These are phyloP conservation scores for Hemisphaericaspora xylofermentans DNA, from an alignment of 1,139 yeast species.

Conservation along the genomic window DNA sequence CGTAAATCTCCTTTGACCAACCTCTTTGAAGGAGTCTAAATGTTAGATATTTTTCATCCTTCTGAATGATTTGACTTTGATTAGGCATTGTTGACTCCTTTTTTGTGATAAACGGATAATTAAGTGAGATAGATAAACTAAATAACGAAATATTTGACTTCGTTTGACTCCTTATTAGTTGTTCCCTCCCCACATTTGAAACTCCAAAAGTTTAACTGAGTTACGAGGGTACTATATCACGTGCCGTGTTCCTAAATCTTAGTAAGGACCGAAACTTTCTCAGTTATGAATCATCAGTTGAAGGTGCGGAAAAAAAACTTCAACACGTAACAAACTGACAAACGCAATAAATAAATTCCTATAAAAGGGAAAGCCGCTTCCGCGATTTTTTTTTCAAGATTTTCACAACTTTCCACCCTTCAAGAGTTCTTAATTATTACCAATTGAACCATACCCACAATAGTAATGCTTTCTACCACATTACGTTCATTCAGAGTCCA, in stretches of 20 bases:
- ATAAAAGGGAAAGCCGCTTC: slow-evolving; percentile 1
- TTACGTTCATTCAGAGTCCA: slow-evolving; percentile 24
- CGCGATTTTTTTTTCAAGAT: background rate
- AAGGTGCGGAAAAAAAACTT: background rate
- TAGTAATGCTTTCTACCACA: slow-evolving; percentile 19
- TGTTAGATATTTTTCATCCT: no score
- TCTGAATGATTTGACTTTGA: no score
- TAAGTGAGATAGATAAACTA: no score
- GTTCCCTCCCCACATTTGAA: background rate
- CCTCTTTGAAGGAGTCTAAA: no score
- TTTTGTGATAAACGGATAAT: no score
- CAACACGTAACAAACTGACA: no score
- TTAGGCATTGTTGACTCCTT: no score
- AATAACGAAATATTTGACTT: background rate
- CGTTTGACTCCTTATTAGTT: slow-evolving; percentile 1
- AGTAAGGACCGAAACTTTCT: background rate
- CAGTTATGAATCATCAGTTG: background rate
- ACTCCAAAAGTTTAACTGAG: background rate
- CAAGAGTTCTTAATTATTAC: background rate
- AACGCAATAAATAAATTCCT: background rate
- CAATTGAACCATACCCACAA: slow-evolving; percentile 5
- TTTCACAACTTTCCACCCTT: background rate
- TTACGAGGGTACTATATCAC: background rate
- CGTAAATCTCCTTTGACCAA: no score
- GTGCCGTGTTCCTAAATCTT: background rate